Base-by-base conservation (phyloP, 495 filamentous ascomycete genomes). In the Lasiosphaeria miniovina region DNA sequence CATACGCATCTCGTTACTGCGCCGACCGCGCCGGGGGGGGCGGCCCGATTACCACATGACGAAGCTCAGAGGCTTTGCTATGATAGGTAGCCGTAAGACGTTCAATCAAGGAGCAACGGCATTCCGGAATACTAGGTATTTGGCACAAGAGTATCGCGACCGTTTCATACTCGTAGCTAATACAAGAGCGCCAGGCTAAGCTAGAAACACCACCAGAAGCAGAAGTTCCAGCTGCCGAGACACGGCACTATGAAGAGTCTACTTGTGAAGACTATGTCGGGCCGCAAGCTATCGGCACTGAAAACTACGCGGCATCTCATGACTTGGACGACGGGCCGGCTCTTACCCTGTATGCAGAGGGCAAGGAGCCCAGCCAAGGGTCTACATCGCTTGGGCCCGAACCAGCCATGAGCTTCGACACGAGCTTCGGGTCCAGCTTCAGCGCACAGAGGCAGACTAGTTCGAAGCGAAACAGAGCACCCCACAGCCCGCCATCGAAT, bases 11-110 rank as follows among this genome's bases (percentile, higher is more conserved):
- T 80, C 61, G 50, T 66, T 49, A 69, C 61, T 2, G 56, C 58
- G 60, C 67, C 69, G 48, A 67, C 50, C n/a, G 54, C 8, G 4
- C 63, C 66, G 15, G 67, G 58, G 58, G 14, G 61, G 60, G 38
- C 59, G 50, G 58, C 68, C 71, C 6, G 69, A 71, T 55, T 82
- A 81, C 60, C 54, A 73, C 59, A 83, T 79, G 75, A 75, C 63
- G 36, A 60, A 76, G 50, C 14, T 79, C 24, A 38, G 17, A 3
- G 33, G 9, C 38, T 55, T 43, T 14, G 41, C 5, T 4, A 17
- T 64, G 55, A 61, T 36, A 1, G 11, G 38, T 15, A 15, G 43
- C 52, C 31, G 12, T 2, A 24, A 55, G 0, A 31, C 24, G 0
- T 64, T 57, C 10, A 8, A 43, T 14, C 4, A 50, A 36, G 65